A percentile compares a stretch with the other conserved stretches of the same genome.
Evolutionary conservation across 1,284 basidiomycete genomes (phyloP).

Genomic region (Leccinum pachyderme): DNA sequence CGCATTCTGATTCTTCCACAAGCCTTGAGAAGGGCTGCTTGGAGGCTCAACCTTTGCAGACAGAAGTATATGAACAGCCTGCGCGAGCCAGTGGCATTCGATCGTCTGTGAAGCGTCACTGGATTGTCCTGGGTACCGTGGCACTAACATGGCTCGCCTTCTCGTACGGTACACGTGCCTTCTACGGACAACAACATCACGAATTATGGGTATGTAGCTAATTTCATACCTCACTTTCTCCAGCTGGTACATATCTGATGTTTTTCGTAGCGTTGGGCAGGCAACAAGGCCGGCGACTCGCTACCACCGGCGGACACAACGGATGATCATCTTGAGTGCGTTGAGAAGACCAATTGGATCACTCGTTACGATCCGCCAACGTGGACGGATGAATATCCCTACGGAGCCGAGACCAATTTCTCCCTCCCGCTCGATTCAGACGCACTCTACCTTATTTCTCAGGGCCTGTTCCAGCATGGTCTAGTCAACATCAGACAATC

Average conservation of each 20-base stretch:
- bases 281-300: background rate
- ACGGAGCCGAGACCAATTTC: conserved; percentile 33
- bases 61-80: background rate
- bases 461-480: conserved; percentile 35
- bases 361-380: conserved; percentile 21
- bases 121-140: conserved; percentile 5
- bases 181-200: background rate
- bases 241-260: background rate
- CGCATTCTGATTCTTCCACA: conserved; percentile 4
- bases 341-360: conserved; percentile 26
- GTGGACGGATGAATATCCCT: conserved; percentile 21
- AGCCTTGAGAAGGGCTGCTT: conserved; percentile 23
- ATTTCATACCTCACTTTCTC: background rate
- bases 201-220: conserved; percentile 14
- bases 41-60: background rate
- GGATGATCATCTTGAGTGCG: conserved; percentile 11
- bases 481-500: conserved; percentile 33
- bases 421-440: conserved; percentile 39
- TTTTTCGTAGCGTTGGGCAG: conserved; percentile 6
- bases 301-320: background rate
- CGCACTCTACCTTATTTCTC: conserved; percentile 37
- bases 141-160: conserved; percentile 15
- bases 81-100: background rate
- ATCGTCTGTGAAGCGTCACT: conserved; percentile 10
- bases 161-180: conserved; percentile 7